Evolutionary conservation across 73 alveolate species (phyloP).

Genomic region (Tetrahymena thermophila): DNA sequence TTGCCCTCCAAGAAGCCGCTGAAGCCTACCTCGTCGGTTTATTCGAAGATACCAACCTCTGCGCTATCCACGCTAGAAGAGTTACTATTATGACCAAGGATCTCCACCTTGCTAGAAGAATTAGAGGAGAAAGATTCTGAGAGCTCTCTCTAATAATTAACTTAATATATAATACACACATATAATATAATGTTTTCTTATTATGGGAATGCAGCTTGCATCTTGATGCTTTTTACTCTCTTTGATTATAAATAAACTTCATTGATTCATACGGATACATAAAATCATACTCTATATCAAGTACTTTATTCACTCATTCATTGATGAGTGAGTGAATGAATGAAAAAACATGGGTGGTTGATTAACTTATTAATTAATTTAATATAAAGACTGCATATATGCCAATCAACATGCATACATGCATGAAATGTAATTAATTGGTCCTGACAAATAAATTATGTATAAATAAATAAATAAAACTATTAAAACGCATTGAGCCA

Average conservation of each 20-base stretch:
- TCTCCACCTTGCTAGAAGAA: slow-evolving; percentile 85
- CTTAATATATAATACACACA: background rate
- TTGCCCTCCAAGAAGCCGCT: slow-evolving; percentile 89
- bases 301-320: too few relatives aligned
- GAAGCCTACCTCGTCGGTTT: slow-evolving; percentile 89
- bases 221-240: background rate
- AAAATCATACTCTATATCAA: too few relatives aligned
- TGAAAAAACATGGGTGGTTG: background rate
- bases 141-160: background rate
- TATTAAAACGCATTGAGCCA: background rate
- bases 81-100: slow-evolving; percentile 96
- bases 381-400: background rate
- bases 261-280: too few relatives aligned
- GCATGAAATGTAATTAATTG: background rate
- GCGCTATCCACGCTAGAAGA: slow-evolving; percentile 97
- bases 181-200: background rate
- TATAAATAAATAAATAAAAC: too few relatives aligned
- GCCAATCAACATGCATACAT: background rate
- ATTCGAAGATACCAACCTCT: slow-evolving; percentile 89
- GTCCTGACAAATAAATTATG: background rate
- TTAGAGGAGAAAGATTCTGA: slow-evolving; percentile 77
- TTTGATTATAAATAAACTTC: background rate
- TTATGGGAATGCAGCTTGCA: background rate
- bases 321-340: too few relatives aligned
- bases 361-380: too few relatives aligned